phyloP scores from a whole-genome alignment of 164 flowering plant genomes.

The Dillenia suffruticosa region DNA sequence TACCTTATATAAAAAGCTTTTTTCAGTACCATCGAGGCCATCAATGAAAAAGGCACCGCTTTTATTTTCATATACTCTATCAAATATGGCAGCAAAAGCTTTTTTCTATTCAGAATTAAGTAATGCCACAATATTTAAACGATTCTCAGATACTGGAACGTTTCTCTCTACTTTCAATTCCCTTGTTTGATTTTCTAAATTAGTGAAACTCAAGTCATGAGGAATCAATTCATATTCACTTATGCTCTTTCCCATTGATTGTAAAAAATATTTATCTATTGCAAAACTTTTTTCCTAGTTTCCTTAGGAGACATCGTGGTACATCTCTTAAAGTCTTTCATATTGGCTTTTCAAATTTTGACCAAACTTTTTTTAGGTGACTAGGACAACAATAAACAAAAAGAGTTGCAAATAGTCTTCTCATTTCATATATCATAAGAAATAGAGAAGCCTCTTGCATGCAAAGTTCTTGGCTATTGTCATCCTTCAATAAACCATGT shows the following conservation, averaged over 20 bases:
- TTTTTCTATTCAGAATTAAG: neutral
- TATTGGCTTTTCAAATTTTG: neutral
- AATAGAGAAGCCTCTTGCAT: conserved; percentile 4
- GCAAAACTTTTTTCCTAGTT: neutral
- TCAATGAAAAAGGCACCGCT: conserved; percentile 6
- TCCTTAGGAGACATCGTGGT: no score
- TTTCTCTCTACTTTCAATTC: conserved; percentile 3
- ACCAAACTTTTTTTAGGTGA: neutral
- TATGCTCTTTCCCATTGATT: conserved; percentile 4
- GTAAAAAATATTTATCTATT: neutral
- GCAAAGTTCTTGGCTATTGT: neutral
- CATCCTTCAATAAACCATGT: conserved; percentile 3
- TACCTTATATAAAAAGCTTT: conserved; percentile 9
- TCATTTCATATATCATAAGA: neutral
- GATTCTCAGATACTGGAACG: neutral
- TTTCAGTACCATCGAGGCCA: conserved; percentile 10
- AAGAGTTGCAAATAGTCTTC: conserved; percentile 8
- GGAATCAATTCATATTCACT: neutral
- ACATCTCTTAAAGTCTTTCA: conserved; percentile 1
- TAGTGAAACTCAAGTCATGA: neutral
- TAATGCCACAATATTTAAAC: neutral
- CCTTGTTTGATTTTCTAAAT: neutral
- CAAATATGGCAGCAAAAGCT: neutral
- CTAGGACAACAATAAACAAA: neutral
- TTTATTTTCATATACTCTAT: neutral